These are phyloP conservation scores for Angomonas ambiguus DNA, from an alignment of 208 protist species.

Conservation along the genomic window DNA sequence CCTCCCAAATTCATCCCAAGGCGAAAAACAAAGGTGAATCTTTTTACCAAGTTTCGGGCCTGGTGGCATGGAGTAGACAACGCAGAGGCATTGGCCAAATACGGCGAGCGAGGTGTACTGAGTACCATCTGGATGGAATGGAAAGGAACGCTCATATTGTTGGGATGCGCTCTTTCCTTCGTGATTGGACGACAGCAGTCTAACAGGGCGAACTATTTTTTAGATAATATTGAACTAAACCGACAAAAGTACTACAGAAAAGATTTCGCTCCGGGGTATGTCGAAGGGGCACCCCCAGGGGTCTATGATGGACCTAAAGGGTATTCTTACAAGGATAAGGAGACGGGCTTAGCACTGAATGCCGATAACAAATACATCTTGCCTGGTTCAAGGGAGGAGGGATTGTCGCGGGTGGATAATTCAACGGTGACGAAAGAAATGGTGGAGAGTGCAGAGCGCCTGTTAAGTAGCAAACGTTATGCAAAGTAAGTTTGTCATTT, in stretches of 20 bases:
- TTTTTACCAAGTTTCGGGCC: constrained; percentile 58
- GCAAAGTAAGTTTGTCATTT: background rate
- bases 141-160: constrained; percentile 48
- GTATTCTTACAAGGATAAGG: constrained; percentile 58
- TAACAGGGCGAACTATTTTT: constrained; percentile 58
- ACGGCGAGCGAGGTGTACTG: constrained; percentile 55
- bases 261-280: constrained; percentile 72
- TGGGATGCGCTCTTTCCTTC: constrained; percentile 34
- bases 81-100: constrained; percentile 52
- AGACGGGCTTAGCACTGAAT: constrained; percentile 63
- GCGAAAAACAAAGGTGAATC: constrained; percentile 35
- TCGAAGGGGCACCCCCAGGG: constrained; percentile 35
- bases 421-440: constrained; percentile 55
- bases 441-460: constrained; percentile 42
- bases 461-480: constrained; percentile 55
- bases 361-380: constrained; percentile 48
- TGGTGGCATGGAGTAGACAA: constrained; percentile 80
- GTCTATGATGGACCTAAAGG: constrained; percentile 72
- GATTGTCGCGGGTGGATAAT: constrained; percentile 27
- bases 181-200: constrained; percentile 46
- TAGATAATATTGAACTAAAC: constrained; percentile 88
- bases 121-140: constrained; percentile 76
- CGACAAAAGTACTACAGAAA: constrained; percentile 66
- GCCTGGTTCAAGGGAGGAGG: constrained; percentile 38
- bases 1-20: constrained; percentile 25